Conservation (phyloP, 768 basidiomycete species). For the Rhodotorula kratochvilovae region DNA sequence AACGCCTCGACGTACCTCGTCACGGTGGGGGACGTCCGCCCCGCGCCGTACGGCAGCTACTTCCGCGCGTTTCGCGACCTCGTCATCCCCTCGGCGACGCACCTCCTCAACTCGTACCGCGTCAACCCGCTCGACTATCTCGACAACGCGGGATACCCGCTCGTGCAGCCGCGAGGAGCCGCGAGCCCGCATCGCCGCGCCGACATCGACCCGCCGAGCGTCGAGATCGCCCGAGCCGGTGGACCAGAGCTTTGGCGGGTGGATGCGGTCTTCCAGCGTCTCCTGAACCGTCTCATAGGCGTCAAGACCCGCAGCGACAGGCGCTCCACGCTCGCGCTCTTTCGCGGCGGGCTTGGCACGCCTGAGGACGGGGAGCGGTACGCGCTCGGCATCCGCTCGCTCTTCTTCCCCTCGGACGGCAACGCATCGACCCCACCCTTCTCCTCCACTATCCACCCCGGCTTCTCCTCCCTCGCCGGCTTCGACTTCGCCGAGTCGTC, state of each 20-base stretch:
- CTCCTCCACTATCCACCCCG: neutral
- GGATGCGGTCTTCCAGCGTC: neutral
- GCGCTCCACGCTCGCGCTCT: conserved; percentile 20
- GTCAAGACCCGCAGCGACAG: too few species aligned
- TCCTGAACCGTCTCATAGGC: too few species aligned
- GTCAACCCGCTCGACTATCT: conserved; percentile 30
- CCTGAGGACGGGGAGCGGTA: conserved; percentile 18
- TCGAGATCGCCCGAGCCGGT: conserved; percentile 13
- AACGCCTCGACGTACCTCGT: conserved; percentile 30
- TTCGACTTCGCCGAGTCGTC: conserved; percentile 26
- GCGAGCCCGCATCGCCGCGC: neutral
- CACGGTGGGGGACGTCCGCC: conserved; percentile 28
- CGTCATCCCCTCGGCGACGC: conserved; percentile 29
- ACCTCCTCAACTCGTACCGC: conserved; percentile 31
- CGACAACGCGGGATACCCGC: conserved; percentile 2
- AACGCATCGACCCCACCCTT: neutral
- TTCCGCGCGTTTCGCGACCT: conserved; percentile 21
- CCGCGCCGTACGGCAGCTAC: neutral
- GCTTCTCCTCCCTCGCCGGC: conserved; percentile 28
- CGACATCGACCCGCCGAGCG: neutral
- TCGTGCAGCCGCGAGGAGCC: neutral
- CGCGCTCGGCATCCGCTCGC: conserved; percentile 25
- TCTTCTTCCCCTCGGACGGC: conserved; percentile 25
- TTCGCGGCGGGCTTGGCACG: conserved; percentile 23
- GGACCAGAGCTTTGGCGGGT: neutral